Percentiles rank a stretch among this genome's conserved stretches.
Conservation (phyloP, 2,329 filamentous ascomycete species). For the Cercospora sesami region DNA sequence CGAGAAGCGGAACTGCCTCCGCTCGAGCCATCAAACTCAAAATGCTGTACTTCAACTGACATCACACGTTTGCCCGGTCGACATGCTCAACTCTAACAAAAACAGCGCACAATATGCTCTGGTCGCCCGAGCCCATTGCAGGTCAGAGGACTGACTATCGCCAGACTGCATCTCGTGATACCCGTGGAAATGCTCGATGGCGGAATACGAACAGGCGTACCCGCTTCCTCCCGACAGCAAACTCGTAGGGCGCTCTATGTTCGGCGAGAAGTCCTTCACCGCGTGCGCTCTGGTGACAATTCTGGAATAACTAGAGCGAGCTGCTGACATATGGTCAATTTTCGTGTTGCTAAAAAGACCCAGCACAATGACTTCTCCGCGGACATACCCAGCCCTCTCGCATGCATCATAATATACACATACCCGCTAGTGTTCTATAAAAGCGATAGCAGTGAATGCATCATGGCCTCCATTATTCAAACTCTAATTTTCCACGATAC, state of each 20-base stretch:
- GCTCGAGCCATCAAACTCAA: not conserved
- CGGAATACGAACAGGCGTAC: not conserved
- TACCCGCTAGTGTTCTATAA: not conserved
- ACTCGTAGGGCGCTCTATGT: not conserved
- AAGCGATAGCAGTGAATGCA: not conserved
- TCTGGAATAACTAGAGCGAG: not conserved
- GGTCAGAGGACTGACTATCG: not conserved
- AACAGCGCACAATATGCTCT: not conserved
- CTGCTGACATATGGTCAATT: conserved; percentile 14
- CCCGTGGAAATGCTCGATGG: not conserved
- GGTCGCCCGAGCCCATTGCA: not conserved
- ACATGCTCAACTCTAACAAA: not conserved
- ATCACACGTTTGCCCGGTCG: not conserved
- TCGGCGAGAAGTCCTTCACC: conserved; percentile 17
- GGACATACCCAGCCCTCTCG: not conserved
- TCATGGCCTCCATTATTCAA: not conserved
- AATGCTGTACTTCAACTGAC: not conserved
- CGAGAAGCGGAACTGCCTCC: not conserved
- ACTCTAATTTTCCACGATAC: not conserved
- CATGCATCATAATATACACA: not conserved
- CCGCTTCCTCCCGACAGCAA: conserved; percentile 17
- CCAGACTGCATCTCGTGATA: conserved; percentile 5
- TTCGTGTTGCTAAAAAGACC: not conserved
- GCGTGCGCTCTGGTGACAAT: not conserved
- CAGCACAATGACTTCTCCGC: conserved; percentile 8